These are phyloP conservation scores for Eucalyptus globulus DNA, from an alignment of 345 rosid genomes.

Conservation along the genomic window DNA sequence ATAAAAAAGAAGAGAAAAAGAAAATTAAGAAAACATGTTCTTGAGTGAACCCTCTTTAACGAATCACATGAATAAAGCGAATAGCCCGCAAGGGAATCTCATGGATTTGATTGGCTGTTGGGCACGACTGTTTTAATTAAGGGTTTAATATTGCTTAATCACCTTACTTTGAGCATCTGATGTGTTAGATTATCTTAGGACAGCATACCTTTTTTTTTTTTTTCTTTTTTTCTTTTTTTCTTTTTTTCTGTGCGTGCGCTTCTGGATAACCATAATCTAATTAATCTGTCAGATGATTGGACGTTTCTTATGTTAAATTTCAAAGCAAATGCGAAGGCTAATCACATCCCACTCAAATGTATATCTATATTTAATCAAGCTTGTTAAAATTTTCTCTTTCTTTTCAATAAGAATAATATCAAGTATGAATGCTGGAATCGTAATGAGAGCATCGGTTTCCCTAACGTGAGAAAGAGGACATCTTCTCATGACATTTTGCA, in stretches of 20 bases:
- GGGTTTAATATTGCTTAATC: not conserved
- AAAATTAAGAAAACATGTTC: not conserved
- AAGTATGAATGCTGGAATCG: not conserved
- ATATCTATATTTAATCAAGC: not conserved
- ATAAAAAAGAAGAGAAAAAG: no score
- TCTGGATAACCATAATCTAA: not conserved
- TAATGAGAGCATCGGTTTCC: not conserved
- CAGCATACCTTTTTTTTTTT: not conserved
- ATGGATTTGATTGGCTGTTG: not conserved
- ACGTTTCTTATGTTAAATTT: not conserved
- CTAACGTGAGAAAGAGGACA: not conserved
- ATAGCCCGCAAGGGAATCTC: not conserved
- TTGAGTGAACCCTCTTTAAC: not conserved
- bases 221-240: not conserved
- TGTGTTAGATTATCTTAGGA: not conserved
- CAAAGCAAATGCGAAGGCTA: not conserved
- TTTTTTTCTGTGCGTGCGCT: not conserved
- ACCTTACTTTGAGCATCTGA: not conserved
- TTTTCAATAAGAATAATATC: not conserved
- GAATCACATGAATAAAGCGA: not conserved
- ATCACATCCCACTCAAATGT: not conserved
- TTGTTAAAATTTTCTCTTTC: not conserved
- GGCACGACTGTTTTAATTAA: not conserved
- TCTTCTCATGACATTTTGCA: not conserved
- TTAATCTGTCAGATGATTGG: not conserved